A percentile compares a stretch with the other conserved stretches of the same genome.
Conservation (phyloP, 257 asterid genomes). For the Solanum peruvianum region DNA sequence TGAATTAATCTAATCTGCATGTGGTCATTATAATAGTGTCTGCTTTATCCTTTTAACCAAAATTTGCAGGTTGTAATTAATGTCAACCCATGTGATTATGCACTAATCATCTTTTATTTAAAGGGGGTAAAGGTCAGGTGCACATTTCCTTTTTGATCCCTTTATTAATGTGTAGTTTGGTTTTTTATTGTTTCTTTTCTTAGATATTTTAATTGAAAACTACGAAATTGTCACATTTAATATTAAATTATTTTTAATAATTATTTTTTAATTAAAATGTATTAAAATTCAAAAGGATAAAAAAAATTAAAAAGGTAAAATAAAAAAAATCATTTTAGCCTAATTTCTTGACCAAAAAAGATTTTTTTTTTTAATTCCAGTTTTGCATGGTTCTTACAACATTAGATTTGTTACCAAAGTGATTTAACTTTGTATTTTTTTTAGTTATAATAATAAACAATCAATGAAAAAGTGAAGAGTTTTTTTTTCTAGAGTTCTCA, state of each 20-base stretch:
- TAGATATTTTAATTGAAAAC: not conserved
- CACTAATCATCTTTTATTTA: not conserved
- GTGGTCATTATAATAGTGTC: not conserved
- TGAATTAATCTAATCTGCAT: not conserved
- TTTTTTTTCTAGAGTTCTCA: not conserved
- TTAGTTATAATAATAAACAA: not conserved
- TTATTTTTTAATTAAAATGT: too few species aligned
- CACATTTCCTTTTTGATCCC: not conserved
- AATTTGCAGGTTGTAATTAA: not conserved
- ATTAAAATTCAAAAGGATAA: too few species aligned
- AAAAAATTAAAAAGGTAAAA: too few species aligned
- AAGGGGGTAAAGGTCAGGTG: not conserved
- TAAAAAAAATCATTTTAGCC: too few species aligned
- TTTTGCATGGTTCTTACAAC: not conserved
- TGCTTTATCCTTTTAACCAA: not conserved
- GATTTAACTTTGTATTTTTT: not conserved
- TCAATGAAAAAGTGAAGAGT: not conserved
- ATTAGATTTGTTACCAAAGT: not conserved
- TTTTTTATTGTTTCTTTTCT: not conserved
- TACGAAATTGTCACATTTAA: too few species aligned
- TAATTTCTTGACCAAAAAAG: too few species aligned
- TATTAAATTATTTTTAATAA: too few species aligned
- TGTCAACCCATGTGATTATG: not conserved
- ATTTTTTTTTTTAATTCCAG: not conserved
- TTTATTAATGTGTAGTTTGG: not conserved